Evolutionary conservation across 306 rosid genomes (phyloP).

Genomic region (Alnus glutinosa): DNA sequence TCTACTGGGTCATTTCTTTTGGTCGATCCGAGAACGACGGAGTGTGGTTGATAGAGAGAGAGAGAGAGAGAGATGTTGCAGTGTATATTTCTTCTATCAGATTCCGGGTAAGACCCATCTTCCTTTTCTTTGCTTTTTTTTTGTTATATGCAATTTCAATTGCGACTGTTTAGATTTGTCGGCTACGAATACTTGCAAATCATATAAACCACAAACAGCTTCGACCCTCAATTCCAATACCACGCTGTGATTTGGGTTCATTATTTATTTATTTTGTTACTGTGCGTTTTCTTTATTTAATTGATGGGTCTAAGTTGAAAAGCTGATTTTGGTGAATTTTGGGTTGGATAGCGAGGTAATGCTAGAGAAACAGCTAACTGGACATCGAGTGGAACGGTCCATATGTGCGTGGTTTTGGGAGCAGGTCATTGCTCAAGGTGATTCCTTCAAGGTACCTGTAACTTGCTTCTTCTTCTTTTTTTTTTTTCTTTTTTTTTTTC

Average conservation of each 20-base stretch:
- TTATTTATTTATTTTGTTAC: neutral
- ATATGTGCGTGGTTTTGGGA: slow-evolving; percentile 94
- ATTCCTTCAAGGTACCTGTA: slow-evolving; percentile 71
- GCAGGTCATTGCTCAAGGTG: slow-evolving; percentile 71
- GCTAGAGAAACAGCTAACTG: slow-evolving; percentile 94
- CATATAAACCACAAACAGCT: neutral
- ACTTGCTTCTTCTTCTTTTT: too few relatives aligned
- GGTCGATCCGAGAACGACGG: neutral
- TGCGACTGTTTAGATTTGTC: neutral
- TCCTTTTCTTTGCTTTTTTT: neutral
- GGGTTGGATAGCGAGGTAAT: slow-evolving; percentile 71
- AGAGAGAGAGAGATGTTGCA: slow-evolving; percentile 64
- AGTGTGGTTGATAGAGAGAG: neutral
- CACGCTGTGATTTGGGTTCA: neutral
- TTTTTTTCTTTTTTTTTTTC: neutral
- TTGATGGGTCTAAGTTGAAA: slow-evolving; percentile 11
- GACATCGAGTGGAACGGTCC: slow-evolving; percentile 96
- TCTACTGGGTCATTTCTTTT: neutral
- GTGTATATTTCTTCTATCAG: slow-evolving; percentile 93
- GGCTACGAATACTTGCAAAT: neutral
- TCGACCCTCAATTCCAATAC: neutral
- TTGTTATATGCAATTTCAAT: neutral
- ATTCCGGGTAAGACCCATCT: slow-evolving; percentile 68
- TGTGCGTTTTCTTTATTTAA: neutral
- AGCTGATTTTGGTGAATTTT: slow-evolving; percentile 17